Conservation (phyloP, 257 asterid genomes). For the Solanum chiquidenum region DNA sequence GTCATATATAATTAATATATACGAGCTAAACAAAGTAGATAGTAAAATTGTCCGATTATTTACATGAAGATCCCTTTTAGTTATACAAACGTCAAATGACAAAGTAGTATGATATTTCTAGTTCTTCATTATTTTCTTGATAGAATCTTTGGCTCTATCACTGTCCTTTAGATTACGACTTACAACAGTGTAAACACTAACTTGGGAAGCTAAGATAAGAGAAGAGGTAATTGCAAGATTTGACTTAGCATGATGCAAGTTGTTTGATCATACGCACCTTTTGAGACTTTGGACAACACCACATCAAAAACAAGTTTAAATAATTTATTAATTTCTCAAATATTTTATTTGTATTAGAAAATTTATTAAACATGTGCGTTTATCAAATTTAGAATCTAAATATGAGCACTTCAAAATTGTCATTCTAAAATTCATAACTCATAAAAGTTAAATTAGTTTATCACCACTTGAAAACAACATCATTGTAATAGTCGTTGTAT, state of each 20-base stretch:
- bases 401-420: background rate
- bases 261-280: background rate
- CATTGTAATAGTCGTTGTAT: background rate
- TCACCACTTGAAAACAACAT: background rate
- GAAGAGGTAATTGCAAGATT: background rate
- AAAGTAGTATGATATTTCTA: background rate
- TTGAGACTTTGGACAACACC: background rate
- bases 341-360: background rate
- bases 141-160: background rate
- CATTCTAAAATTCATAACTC: background rate
- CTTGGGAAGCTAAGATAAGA: background rate
- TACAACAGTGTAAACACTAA: background rate
- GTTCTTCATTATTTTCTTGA: background rate
- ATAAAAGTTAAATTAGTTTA: background rate
- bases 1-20: too few species aligned
- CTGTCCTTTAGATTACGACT: background rate
- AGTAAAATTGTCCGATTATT: too few species aligned
- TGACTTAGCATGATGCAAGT: background rate
- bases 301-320: fast-evolving
- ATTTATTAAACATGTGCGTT: background rate
- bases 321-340: background rate
- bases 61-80: background rate
- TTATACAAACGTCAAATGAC: background rate
- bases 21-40: background rate
- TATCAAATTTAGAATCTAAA: background rate